Conservation (phyloP, 768 basidiomycete genomes). For the Tubosaeta brunneosetosa region DNA sequence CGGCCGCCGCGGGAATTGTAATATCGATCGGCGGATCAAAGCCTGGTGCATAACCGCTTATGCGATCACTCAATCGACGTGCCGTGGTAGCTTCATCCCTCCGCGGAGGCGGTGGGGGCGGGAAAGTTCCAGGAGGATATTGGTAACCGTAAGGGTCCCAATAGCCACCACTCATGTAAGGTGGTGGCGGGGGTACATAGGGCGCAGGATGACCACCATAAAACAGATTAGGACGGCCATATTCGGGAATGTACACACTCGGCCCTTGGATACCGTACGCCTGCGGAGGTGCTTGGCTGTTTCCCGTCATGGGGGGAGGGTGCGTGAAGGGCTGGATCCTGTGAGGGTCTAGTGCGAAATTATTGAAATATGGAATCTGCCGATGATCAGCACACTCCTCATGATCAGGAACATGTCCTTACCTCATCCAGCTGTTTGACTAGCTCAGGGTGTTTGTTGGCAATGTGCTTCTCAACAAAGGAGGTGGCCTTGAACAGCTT, state of each 20-base stretch:
- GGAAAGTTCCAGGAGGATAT: conserved; percentile 35
- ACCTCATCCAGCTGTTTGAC: conserved; percentile 85
- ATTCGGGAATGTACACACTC: conserved; percentile 47
- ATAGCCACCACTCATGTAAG: conserved; percentile 37
- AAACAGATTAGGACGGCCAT: conserved; percentile 36
- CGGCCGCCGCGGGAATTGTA: conserved; percentile 59
- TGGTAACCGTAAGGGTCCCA: conserved; percentile 46
- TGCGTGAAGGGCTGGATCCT: conserved; percentile 83
- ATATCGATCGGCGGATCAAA: conserved; percentile 38
- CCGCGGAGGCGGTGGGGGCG: conserved; percentile 38
- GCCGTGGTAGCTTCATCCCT: conserved; percentile 56
- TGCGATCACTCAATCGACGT: conserved; percentile 71
- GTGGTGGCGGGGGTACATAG: conserved; percentile 35
- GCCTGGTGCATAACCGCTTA: conserved; percentile 68
- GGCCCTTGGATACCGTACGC: conserved; percentile 75
- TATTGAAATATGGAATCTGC: conserved; percentile 88
- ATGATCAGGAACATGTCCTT: conserved; percentile 22
- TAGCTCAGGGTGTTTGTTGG: conserved; percentile 88
- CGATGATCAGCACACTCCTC: conserved; percentile 16
- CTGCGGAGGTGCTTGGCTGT: conserved; percentile 74
- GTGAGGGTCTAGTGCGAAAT: conserved; percentile 94
- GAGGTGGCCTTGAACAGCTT: conserved; percentile 97
- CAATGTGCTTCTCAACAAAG: conserved; percentile 96
- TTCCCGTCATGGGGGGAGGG: conserved; percentile 65
- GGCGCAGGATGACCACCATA: conserved; percentile 36